Conservation (phyloP, 495 filamentous ascomycete genomes). For the Annulohypoxylon moriforme region DNA sequence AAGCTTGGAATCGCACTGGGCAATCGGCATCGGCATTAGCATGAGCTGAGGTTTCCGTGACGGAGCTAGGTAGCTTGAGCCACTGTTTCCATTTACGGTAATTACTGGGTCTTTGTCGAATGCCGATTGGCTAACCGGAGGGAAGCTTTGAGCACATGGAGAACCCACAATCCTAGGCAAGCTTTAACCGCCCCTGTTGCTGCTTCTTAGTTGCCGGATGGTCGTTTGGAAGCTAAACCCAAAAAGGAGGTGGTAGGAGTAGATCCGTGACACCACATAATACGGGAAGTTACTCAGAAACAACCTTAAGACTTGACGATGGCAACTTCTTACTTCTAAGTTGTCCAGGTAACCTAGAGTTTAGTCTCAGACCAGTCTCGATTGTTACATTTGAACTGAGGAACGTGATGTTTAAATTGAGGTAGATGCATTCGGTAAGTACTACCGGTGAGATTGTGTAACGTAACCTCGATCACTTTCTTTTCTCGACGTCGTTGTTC, state of each 20-base stretch:
- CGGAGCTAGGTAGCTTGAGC: slow-evolving; percentile 4
- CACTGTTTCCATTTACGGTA: slow-evolving; percentile 17
- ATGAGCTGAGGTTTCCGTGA: slow-evolving; percentile 9
- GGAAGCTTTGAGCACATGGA: neutral
- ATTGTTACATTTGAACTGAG: neutral
- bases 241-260: neutral
- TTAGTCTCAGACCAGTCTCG: no score
- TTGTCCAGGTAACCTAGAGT: neutral
- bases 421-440: neutral
- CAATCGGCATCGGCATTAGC: slow-evolving; percentile 5
- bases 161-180: slow-evolving; percentile 14
- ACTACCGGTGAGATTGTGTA: neutral
- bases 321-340: neutral
- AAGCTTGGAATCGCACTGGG: neutral
- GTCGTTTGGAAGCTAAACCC: slow-evolving; percentile 30
- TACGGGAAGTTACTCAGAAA: no score
- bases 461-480: neutral
- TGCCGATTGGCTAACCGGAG: slow-evolving; percentile 26
- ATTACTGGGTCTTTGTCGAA: slow-evolving; percentile 22
- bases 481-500: neutral
- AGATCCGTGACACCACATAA: slow-evolving; percentile 23
- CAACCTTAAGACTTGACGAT: no score
- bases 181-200: slow-evolving; percentile 19
- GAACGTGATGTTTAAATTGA: neutral
- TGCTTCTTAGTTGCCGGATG: slow-evolving; percentile 26